Evolutionary conservation across 441 rosid species (phyloP).

Genomic region (Syzygium syzygioides): DNA sequence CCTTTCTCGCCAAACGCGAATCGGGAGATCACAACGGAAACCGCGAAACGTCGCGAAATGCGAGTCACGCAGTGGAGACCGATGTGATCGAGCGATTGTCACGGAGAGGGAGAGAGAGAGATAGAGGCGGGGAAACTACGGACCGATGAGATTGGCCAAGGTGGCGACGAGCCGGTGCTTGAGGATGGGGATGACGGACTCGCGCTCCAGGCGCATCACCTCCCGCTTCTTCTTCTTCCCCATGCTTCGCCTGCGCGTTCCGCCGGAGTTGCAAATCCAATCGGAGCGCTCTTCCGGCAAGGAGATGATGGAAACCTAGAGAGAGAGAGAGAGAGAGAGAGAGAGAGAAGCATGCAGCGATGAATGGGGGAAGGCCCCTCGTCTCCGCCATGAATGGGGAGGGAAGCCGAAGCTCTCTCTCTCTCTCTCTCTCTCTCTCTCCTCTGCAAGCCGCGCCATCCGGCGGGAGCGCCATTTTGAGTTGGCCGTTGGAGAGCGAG

Average conservation of each 20-base stretch:
- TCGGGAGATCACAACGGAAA: background rate
- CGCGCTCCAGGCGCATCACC: constrained; percentile 10
- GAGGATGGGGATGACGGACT: constrained; percentile 12
- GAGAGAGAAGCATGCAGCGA: background rate
- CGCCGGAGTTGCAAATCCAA: background rate
- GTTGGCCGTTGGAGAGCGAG: background rate
- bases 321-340: background rate
- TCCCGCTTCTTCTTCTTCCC: constrained; percentile 12
- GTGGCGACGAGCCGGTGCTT: constrained; percentile 7
- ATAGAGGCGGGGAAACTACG: background rate
- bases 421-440: background rate
- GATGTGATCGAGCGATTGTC: background rate
- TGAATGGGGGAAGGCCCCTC: too few species aligned
- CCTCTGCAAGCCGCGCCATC: background rate
- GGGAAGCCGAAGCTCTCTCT: background rate
- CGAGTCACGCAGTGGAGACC: background rate
- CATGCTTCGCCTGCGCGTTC: background rate
- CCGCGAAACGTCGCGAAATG: background rate
- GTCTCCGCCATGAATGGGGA: too few species aligned
- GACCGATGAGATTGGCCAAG: constrained; percentile 4
- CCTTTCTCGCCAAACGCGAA: background rate
- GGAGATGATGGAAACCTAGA: background rate
- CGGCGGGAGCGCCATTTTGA: background rate
- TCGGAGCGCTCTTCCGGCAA: background rate
- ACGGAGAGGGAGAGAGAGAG: background rate